A percentile compares a stretch with the other conserved stretches of the same genome.
phyloP scores from a whole-genome alignment of 225 moss, liverwort and hornwort species.

The Rhytidiadelphus loreus region DNA sequence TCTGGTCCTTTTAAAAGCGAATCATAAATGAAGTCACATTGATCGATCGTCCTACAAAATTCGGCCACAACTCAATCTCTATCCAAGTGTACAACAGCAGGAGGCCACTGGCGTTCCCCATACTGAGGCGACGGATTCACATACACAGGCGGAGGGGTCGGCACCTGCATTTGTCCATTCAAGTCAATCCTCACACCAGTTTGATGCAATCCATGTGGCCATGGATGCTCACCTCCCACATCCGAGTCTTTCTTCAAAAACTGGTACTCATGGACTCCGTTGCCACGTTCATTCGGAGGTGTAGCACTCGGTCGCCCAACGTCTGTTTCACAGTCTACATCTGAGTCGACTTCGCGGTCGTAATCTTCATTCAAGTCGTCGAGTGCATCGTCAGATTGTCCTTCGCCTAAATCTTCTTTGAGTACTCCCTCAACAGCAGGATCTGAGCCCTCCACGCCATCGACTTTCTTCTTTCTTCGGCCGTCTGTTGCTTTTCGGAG shows the following conservation, averaged over 20 bases:
- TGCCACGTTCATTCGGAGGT: slow-evolving; percentile 7
- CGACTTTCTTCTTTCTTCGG: slow-evolving; percentile 21
- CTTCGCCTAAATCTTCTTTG: slow-evolving; percentile 19
- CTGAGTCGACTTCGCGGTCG: slow-evolving; percentile 30
- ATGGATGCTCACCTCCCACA: not conserved
- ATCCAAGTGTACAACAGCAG: slow-evolving; percentile 43
- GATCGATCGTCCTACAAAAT: not conserved
- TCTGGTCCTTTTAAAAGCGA: not conserved
- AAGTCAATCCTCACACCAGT: slow-evolving; percentile 23
- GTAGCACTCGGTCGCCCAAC: not conserved
- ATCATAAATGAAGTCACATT: slow-evolving; percentile 7
- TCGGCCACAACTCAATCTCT: slow-evolving; percentile 34
- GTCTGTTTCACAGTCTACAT: slow-evolving; percentile 21
- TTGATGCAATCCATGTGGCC: slow-evolving; percentile 29
- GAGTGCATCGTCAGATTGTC: slow-evolving; percentile 25
- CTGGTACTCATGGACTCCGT: slow-evolving; percentile 35
- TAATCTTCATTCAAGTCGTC: slow-evolving; percentile 26
- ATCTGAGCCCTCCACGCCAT: slow-evolving; percentile 16
- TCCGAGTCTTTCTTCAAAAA: slow-evolving; percentile 25
- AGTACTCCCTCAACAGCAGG: not conserved
- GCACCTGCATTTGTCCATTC: slow-evolving; percentile 15
- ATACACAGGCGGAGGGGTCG: slow-evolving; percentile 1
- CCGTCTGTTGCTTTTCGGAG: slow-evolving; percentile 51
- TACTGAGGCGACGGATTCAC: slow-evolving; percentile 9
- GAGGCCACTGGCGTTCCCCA: slow-evolving; percentile 35